Evolutionary conservation across 805 yeast species (phyloP), one percentile per base, ranked within the genome.

Genomic region (Saturnispora quitensis): DNA sequence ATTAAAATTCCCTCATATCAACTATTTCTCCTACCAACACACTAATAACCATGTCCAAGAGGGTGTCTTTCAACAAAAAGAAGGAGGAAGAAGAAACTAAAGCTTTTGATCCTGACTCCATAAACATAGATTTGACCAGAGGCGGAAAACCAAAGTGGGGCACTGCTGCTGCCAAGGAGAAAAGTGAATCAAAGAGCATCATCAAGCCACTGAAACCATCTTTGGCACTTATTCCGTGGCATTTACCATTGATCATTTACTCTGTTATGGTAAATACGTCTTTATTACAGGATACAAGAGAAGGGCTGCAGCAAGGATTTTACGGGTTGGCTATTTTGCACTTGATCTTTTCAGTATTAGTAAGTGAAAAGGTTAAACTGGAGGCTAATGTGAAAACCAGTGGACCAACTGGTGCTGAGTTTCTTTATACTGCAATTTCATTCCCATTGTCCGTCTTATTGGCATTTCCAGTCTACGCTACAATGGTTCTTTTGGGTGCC

Each of bases 221-320:
- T 1, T 17, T 57, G 2, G 25, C 52, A 17, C 48, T 61, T 3
- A 47, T 69, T 4, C 74, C 74, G 18, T 65, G 56, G 52, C 74
- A 70, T 48, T 52, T 60, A 10, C 54, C 62, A 1, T 35, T 60
- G 4, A 51, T 67, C 24, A 45, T 61, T 6, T 56, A 57, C 27
- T 44, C 69, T 1, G 51, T 64, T 2, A 64, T 74, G 48, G 43
- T 65, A 6, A 63, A 66, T 38, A 72, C 66, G 47, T 61, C 62
- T 28, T 56, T 73, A 12, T 60, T 68, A 4, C 50, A 53, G 7
- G 65, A 64, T 43, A 63, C 68, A 8, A 36, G 34, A 24, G 43
- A 45, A n/a, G 47, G 53, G 13, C 24, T 56, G 5, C 58, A 56
- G 20, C 53, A 46, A 20, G 52, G 50, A 10, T 56, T 54, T 36